Base-by-base conservation (phyloP, 352 stramenopile species). In the Pythium folliculosum region DNA sequence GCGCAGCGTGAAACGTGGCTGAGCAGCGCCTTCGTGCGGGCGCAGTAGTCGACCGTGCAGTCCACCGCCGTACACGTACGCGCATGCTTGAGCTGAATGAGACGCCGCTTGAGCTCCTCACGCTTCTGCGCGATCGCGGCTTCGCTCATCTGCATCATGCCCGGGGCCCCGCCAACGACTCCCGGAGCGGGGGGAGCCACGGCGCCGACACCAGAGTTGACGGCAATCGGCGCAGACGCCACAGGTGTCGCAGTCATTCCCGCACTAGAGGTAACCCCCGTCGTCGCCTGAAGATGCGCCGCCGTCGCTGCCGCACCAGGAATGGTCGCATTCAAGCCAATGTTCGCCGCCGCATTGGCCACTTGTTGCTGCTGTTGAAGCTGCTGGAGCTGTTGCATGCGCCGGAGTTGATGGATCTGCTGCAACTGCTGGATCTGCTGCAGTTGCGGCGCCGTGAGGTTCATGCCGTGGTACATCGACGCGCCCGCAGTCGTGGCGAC, bases 71-170 rank as follows among this genome's bases (percentile, higher is more conserved):
- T 90, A 65, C 88, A 96, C 21, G 88, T 96, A 25, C 88, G 82
- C 8, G 88, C 88, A 51, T 96, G 88, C 72, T 96, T 96, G 47
- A 96, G 69, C 71, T 96, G 88, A 60, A 96, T 92, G 25, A 96
- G 47, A 35, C 88, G 84, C 7, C 87, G 81, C 63, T 94, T 94
- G 10, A 96, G 72, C 44, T 96, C 88, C 68, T 96, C 88, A 2
- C 88, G 80, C 48, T 94, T 94, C 45, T 96, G 88, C 14, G 87
- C 86, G 51, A 94, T 92, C 12, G 86, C 89, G 23, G 81, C 80
- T 48, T 96, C 86, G 61, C 78, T 92, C 83, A 93, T 89, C 37
- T 76, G 84, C 50, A 88, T 78, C 76, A 89, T 88, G 0, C 79
- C 79, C 43, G 77, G 60, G 32, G 57, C 62, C 43, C 54, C 56